These are phyloP conservation scores for Paraphoma chrysanthemicola DNA, from an alignment of 2,329 filamentous ascomycete genomes.

Conservation along the genomic window DNA sequence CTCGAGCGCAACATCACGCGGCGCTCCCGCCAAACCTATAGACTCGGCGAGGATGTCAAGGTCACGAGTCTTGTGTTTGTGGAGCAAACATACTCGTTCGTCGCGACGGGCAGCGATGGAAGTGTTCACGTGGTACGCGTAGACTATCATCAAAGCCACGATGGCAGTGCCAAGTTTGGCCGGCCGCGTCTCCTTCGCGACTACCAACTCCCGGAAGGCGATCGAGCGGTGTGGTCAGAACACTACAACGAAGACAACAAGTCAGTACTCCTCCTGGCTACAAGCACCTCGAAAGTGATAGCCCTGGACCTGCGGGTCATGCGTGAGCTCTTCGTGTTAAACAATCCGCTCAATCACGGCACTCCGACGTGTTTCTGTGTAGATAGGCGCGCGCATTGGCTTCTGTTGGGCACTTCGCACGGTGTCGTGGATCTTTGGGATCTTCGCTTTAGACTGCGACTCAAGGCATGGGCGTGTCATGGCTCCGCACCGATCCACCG, in stretches of 20 bases:
- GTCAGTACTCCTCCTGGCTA: slow-evolving; percentile 86
- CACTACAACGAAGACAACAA: slow-evolving; percentile 84
- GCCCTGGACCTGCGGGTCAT: slow-evolving; percentile 89
- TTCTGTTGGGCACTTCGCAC: slow-evolving; percentile 89
- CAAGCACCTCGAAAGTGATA: slow-evolving; percentile 81
- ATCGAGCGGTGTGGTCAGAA: slow-evolving; percentile 88
- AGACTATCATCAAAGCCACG: slow-evolving; percentile 65
- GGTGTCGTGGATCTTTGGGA: slow-evolving; percentile 96
- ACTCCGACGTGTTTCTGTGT: slow-evolving; percentile 90
- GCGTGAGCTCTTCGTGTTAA: slow-evolving; percentile 78
- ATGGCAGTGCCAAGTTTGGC: slow-evolving; percentile 71
- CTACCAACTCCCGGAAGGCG: slow-evolving; percentile 75
- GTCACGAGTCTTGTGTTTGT: slow-evolving; percentile 89
- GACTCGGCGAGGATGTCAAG: slow-evolving; percentile 72
- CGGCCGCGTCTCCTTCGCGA: slow-evolving; percentile 75
- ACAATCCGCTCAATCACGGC: slow-evolving; percentile 91
- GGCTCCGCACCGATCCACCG: slow-evolving; percentile 82
- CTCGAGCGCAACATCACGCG: slow-evolving; percentile 91
- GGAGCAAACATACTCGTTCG: slow-evolving; percentile 91
- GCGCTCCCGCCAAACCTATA: slow-evolving; percentile 84
- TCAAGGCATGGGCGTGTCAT: slow-evolving; percentile 87
- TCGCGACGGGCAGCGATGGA: slow-evolving; percentile 89
- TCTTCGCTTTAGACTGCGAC: slow-evolving; percentile 85
- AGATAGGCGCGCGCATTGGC: slow-evolving; percentile 85
- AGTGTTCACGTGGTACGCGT: slow-evolving; percentile 83